A percentile compares a stretch with the other conserved stretches of the same genome.
Conservation (phyloP, 768 basidiomycete species). For the Imleria badia region DNA sequence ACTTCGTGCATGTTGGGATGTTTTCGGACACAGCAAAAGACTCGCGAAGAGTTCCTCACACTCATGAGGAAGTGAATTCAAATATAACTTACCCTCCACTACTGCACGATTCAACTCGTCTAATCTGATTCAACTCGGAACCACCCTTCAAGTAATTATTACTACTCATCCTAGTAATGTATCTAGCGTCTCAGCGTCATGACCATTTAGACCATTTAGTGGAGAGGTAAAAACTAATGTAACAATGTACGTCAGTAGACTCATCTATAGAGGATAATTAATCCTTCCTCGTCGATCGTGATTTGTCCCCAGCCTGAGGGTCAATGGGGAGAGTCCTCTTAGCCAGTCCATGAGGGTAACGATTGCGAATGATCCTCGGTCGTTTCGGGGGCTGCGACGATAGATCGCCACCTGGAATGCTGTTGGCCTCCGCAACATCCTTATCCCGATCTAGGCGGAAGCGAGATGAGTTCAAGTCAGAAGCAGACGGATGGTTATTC, state of each 20-base stretch:
- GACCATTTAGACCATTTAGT: conserved; percentile 12
- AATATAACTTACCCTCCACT: not conserved
- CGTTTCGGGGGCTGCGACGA: conserved; percentile 53
- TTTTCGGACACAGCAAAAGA: conserved; percentile 98
- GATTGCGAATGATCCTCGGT: conserved; percentile 55
- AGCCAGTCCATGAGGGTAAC: conserved; percentile 52
- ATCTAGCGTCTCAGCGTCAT: conserved; percentile 11
- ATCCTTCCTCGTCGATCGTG: conserved; percentile 53
- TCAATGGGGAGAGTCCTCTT: conserved; percentile 64
- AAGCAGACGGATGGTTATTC: conserved; percentile 21
- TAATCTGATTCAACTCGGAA: conserved; percentile 35
- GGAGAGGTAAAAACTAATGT: conserved; percentile 16
- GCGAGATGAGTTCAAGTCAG: conserved; percentile 2
- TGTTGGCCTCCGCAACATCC: conserved; percentile 42
- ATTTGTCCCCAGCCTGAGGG: conserved; percentile 58
- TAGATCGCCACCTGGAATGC: conserved; percentile 38
- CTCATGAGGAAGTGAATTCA: conserved; percentile 59
- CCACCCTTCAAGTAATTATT: conserved; percentile 22
- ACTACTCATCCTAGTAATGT: conserved; percentile 21
- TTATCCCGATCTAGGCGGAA: conserved; percentile 59
- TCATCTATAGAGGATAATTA: conserved; percentile 24
- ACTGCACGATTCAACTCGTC: conserved; percentile 50
- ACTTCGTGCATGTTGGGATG: conserved; percentile 99
- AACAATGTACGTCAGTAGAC: conserved; percentile 12
- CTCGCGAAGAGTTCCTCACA: conserved; percentile 93